A percentile compares a stretch with the other conserved stretches of the same genome.
phyloP scores from a whole-genome alignment of 176 grass and related monocot genomes.

The Bromus sterilis region DNA sequence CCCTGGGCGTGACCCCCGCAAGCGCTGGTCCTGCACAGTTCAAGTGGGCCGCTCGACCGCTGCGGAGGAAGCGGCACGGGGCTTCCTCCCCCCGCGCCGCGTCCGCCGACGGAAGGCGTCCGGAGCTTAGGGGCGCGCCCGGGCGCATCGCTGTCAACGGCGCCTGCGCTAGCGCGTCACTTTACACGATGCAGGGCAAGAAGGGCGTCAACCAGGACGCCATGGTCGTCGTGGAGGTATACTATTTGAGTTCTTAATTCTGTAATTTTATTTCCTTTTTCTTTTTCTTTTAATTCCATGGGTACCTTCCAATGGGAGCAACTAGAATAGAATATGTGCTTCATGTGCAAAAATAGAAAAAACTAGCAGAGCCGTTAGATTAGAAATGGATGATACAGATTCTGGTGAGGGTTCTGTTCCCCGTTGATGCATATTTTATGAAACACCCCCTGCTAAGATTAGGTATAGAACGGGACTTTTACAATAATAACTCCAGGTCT shows the following conservation, averaged over 20 bases:
- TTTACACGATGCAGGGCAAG: constrained; percentile 89
- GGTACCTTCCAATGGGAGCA: background rate
- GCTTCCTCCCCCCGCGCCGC: constrained; percentile 1
- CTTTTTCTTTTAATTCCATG: background rate
- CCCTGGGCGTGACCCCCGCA: constrained; percentile 34
- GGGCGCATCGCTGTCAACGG: constrained; percentile 51
- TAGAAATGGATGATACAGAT: too few relatives aligned
- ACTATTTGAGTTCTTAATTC: background rate
- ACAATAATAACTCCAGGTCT: too few relatives aligned
- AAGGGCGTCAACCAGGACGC: constrained; percentile 95
- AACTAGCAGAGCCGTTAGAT: too few relatives aligned
- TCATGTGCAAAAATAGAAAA: too few relatives aligned
- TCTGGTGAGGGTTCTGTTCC: too few relatives aligned
- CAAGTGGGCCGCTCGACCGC: constrained; percentile 6
- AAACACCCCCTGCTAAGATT: too few relatives aligned
- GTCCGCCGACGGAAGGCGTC: constrained; percentile 12
- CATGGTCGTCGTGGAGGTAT: constrained; percentile 88
- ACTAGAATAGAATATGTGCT: too few relatives aligned
- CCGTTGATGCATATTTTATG: too few relatives aligned
- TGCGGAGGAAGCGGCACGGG: constrained; percentile 11
- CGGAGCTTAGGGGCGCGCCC: constrained; percentile 12
- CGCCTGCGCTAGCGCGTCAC: constrained; percentile 43
- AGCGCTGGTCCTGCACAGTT: constrained; percentile 9
- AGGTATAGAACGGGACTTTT: too few relatives aligned
- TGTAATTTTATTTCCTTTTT: background rate